Evolutionary conservation across 345 rosid species (phyloP), one percentile per base, ranked within the genome.

Genomic region (Fremontodendron californicum): DNA sequence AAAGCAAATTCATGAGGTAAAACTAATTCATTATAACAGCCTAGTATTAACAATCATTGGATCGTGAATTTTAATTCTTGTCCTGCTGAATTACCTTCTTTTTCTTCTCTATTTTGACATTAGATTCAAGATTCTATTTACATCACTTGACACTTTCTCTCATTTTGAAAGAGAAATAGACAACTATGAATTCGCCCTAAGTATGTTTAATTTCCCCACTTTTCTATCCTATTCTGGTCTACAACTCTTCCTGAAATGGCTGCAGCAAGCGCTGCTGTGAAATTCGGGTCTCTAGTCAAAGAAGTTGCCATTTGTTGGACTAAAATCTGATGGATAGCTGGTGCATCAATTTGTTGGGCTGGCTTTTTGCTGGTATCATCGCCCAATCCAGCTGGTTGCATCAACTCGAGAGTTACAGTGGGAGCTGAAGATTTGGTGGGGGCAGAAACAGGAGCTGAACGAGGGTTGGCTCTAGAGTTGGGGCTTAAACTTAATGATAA

Each of bases 291-390:
- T 78, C 82, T 90, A 0, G 90, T 88, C 85, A 94, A 84, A 7
- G 91, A 90, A 49, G 92, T 81, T 29, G 93, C 95, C 97, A 94
- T 91, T 81, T 91, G 90, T 37, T 90, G 89, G 25, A 90, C 87
- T 73, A 90, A 74, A 68, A 91, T 15, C 43, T 90, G 89, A 18
- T 82, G 87, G 9, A 88, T 79, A 42, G 73, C 78, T 15, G 89
- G 83, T 10, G 75, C 78, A 16, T 85, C 82, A 27, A 65, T 57
- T 76, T 83, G 85, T 42, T 74, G 75, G 21, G 27, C 78, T 29
- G 81, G 16, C 27, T 70, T 82, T 75, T 78, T 81, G n/a, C n/a
- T n/a, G 29, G 68, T 43, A 19, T 40, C 70, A 40, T 77, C 77
- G 0, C 48, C 52, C 54, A 15, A 3, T 15, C 15, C 25, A 40